Conservation (phyloP, 2,329 filamentous ascomycete species). For the Myotisia sp. region DNA sequence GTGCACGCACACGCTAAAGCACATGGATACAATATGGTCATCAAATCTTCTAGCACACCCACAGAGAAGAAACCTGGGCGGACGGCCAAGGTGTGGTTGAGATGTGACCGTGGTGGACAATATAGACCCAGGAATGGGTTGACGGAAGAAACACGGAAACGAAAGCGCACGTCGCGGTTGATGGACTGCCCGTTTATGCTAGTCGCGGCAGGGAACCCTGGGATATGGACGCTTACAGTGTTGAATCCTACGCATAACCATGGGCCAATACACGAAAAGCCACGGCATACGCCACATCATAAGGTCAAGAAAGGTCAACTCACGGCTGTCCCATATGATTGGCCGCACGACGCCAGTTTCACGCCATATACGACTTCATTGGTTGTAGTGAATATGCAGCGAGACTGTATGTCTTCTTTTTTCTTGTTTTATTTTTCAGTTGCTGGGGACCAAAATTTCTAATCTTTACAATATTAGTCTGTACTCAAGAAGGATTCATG, state of each 20-base stretch:
- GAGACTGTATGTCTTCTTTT: slow-evolving; percentile 27
- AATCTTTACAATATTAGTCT: no score
- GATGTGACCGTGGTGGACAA: slow-evolving; percentile 32
- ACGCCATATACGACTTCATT: slow-evolving; percentile 33
- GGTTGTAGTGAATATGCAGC: slow-evolving; percentile 36
- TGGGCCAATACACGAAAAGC: slow-evolving; percentile 28
- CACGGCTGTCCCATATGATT: slow-evolving; percentile 30
- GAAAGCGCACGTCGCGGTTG: slow-evolving; percentile 29
- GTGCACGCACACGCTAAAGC: slow-evolving; percentile 30
- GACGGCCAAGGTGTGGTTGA: slow-evolving; percentile 32
- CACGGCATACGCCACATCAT: slow-evolving; percentile 27
- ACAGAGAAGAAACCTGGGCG: slow-evolving; percentile 33
- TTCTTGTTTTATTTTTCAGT: not conserved
- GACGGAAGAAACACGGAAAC: slow-evolving; percentile 32
- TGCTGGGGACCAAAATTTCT: no score
- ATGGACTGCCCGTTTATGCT: slow-evolving; percentile 35
- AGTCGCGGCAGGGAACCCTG: slow-evolving; percentile 30
- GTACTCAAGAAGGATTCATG: slow-evolving; percentile 31
- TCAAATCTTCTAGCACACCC: slow-evolving; percentile 33
- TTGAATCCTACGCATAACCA: slow-evolving; percentile 31
- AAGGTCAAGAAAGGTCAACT: slow-evolving; percentile 33
- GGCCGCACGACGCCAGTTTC: slow-evolving; percentile 33
- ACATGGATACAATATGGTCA: slow-evolving; percentile 32
- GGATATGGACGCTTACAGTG: slow-evolving; percentile 31
- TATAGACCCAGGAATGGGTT: slow-evolving; percentile 33